These are phyloP conservation scores for Ascosphaera apis DNA, from an alignment of 2,329 filamentous ascomycete genomes.

Conservation along the genomic window DNA sequence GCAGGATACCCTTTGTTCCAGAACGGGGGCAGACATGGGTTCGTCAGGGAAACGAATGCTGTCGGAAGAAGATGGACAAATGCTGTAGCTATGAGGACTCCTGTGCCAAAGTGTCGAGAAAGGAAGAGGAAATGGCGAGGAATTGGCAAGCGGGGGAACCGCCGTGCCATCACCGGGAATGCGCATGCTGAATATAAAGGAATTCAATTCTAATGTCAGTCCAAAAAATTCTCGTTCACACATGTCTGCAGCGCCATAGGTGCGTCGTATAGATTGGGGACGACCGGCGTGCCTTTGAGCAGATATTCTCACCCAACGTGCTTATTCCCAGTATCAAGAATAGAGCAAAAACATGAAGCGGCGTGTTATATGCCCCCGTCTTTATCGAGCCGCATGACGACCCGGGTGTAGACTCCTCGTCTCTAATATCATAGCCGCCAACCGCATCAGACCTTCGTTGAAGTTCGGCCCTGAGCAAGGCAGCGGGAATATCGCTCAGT, in stretches of 20 bases:
- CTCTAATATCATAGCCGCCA: background rate
- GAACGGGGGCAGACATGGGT: slow-evolving; percentile 48
- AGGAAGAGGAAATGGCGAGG: slow-evolving; percentile 36
- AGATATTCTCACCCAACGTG: slow-evolving; percentile 14
- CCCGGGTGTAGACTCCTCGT: slow-evolving; percentile 4
- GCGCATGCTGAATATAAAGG: slow-evolving; percentile 27
- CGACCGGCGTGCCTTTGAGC: background rate
- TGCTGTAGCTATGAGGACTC: slow-evolving; percentile 32
- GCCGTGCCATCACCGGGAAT: slow-evolving; percentile 36
- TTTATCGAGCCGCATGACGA: slow-evolving; percentile 15
- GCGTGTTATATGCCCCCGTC: slow-evolving; percentile 34
- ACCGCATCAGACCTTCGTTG: slow-evolving; percentile 3
- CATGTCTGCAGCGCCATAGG: too few species aligned
- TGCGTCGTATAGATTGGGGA: too few species aligned
- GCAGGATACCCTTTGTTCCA: slow-evolving; percentile 62
- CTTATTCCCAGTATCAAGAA: slow-evolving; percentile 38
- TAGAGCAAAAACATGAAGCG: slow-evolving; percentile 43
- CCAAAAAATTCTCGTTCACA: slow-evolving; percentile 1
- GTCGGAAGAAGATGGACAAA: slow-evolving; percentile 40
- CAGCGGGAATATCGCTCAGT: slow-evolving; percentile 13
- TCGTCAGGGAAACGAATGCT: slow-evolving; percentile 35
- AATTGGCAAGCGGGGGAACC: slow-evolving; percentile 35
- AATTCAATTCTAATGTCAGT: background rate
- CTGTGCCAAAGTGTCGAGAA: slow-evolving; percentile 35
- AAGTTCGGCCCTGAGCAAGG: slow-evolving; percentile 14